A percentile compares a stretch with the other conserved stretches of the same genome.
phyloP scores from a whole-genome alignment of 176 grass and related monocot species.

The Oryza meyeriana region DNA sequence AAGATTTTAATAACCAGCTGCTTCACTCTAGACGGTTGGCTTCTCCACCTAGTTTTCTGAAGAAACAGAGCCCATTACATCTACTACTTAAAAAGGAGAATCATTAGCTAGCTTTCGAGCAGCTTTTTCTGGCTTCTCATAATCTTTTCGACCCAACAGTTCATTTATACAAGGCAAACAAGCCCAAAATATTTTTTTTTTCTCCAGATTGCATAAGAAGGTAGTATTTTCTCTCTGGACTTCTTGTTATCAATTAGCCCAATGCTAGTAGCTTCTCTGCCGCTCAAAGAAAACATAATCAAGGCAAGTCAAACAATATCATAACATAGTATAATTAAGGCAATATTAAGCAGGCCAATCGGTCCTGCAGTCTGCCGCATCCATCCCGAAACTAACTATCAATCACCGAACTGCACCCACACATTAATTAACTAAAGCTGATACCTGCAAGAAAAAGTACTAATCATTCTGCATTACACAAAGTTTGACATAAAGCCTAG shows the following conservation, averaged over 20 bases:
- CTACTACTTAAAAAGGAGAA: neutral
- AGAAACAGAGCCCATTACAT: neutral
- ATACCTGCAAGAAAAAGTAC: slow-evolving; percentile 19
- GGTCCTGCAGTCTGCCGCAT: neutral
- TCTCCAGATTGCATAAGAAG: neutral
- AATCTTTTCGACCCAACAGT: neutral
- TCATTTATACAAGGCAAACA: neutral
- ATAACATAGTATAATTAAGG: neutral
- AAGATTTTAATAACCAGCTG: neutral
- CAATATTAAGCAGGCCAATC: neutral
- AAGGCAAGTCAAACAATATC: neutral
- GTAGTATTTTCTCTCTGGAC: neutral
- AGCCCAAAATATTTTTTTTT: neutral
- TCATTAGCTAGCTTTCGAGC: neutral
- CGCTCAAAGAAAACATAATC: neutral
- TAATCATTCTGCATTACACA: slow-evolving; percentile 49
- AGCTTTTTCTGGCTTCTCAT: neutral
- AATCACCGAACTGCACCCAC: neutral
- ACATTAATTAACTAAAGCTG: slow-evolving; percentile 13
- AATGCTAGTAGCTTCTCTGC: neutral
- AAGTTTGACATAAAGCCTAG: slow-evolving; percentile 25
- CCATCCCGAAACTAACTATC: slow-evolving; percentile 9
- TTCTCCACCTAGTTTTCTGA: neutral
- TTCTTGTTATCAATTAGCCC: neutral
- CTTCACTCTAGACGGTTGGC: neutral